Evolutionary conservation across 140 eudicot genomes (phyloP).

Genomic region (Anethum foeniculum): DNA sequence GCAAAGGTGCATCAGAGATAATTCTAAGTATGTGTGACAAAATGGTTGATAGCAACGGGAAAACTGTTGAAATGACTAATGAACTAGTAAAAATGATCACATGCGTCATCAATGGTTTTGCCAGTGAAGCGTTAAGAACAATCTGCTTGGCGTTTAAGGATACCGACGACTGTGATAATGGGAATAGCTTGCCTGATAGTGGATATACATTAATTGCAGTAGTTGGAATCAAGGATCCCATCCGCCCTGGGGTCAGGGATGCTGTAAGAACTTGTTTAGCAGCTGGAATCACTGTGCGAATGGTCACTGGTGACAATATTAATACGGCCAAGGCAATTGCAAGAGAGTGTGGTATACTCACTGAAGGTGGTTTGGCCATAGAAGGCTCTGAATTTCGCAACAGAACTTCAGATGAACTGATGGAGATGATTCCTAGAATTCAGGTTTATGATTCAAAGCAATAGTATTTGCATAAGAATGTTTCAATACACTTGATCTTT

Average conservation of each 20-base stretch:
- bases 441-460: conserved; percentile 24
- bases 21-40: conserved; percentile 32
- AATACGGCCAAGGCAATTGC: conserved; percentile 79
- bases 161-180: conserved; percentile 12
- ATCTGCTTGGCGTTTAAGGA: conserved; percentile 42
- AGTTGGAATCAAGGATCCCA: conserved; percentile 55
- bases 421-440: conserved; percentile 34
- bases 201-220: conserved; percentile 39
- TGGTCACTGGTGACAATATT: conserved; percentile 81
- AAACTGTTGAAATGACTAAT: conserved; percentile 16
- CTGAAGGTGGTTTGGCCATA: conserved; percentile 53
- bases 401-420: conserved; percentile 35
- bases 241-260: conserved; percentile 53
- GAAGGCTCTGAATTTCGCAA: conserved; percentile 64
- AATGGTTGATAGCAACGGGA: conserved; percentile 23
- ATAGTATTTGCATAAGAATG: background rate
- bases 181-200: conserved; percentile 20
- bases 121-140: conserved; percentile 33
- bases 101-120: conserved; percentile 24
- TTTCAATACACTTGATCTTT: background rate
- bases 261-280: conserved; percentile 52
- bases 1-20: conserved; percentile 55
- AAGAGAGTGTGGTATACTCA: conserved; percentile 71
- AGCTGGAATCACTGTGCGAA: conserved; percentile 62
- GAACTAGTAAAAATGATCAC: conserved; percentile 18